Base-by-base conservation (phyloP, 1,284 basidiomycete species). In the Puccinia horiana region DNA sequence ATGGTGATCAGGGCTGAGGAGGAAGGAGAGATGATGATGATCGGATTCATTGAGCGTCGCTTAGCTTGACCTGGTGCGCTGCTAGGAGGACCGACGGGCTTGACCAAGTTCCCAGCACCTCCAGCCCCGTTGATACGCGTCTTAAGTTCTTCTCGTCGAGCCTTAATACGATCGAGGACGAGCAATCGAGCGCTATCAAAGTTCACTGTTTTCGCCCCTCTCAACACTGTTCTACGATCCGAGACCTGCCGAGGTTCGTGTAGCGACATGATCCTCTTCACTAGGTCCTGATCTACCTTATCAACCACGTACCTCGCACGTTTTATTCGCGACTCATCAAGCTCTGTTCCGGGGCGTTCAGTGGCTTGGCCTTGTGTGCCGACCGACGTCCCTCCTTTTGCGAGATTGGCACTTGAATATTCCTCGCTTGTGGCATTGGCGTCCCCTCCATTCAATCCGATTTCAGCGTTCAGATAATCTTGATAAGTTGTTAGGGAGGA, bases 1-100 rank as follows among this genome's bases (percentile, higher is more conserved):
- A 99, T 97, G 5, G 94, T 98, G 86, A 99, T 92, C 78, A 99
- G 91, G 11, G 95, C 92, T 0, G 96, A 98, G 0, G 95, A 95
- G 0, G 94, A 95, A 0, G 95, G 97, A 0, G 95, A 96, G 54
- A 99, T 95, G 88, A 98, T 92, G 86, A 98, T 96, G 86, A 99
- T 98, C 0, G 96, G 96, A 87, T 93, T 85, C 78, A 85, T 85
- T 2, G 85, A 84, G 44, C 87, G 84, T 63, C 56, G 54, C 26
- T 81, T 83, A 37, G 54, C 35, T 44, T 61, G 54, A 52, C 70
- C 37, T 9, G 40, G 42, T 84, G 84, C 37, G 35, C 32, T 32
- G 49, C 29, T 29, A 9, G 58, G 32, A 44, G 54, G 42, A 35
- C 58, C 54, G 61, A 54, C 65, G 29, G 67, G 80, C 42, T 83